Evolutionary conservation across 2,329 filamentous ascomycete genomes (phyloP).

Genomic region (Fusarium succisae): DNA sequence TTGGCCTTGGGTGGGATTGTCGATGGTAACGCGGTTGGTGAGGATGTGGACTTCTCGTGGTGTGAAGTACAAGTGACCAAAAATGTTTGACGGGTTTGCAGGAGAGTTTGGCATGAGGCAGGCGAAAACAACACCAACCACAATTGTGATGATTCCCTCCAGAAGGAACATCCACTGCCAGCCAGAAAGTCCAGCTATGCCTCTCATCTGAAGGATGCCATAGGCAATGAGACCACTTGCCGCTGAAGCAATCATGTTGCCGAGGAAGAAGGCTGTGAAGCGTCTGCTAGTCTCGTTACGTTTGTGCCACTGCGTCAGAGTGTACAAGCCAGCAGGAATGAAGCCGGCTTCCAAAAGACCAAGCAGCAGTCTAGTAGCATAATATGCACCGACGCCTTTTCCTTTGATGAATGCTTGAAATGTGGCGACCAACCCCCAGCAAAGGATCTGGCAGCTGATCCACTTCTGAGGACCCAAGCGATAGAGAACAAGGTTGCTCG

Average conservation of each 20-base stretch:
- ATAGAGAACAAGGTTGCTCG: constrained; percentile 1
- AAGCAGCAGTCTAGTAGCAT: not conserved
- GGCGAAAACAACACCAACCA: not conserved
- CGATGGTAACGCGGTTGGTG: not conserved
- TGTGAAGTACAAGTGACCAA: not conserved
- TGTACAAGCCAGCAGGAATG: constrained; percentile 54
- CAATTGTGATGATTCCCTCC: not conserved
- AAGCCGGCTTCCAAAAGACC: not conserved
- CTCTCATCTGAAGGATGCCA: not conserved
- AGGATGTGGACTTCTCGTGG: not conserved
- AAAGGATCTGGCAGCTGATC: not conserved
- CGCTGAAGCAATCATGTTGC: constrained; percentile 53
- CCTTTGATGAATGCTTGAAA: not conserved
- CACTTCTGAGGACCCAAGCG: not conserved
- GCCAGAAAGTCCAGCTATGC: constrained; percentile 47
- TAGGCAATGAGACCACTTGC: not conserved
- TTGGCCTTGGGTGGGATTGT: not conserved
- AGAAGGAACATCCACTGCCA: constrained; percentile 48
- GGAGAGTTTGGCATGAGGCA: not conserved
- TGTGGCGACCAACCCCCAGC: not conserved
- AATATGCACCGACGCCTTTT: not conserved
- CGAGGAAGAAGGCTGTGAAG: constrained; percentile 55
- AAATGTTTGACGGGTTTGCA: not conserved
- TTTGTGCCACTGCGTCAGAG: constrained; percentile 58
- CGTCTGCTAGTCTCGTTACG: constrained; percentile 54